Evolutionary conservation across 441 rosid genomes (phyloP).

Genomic region (Croton laevigatus): DNA sequence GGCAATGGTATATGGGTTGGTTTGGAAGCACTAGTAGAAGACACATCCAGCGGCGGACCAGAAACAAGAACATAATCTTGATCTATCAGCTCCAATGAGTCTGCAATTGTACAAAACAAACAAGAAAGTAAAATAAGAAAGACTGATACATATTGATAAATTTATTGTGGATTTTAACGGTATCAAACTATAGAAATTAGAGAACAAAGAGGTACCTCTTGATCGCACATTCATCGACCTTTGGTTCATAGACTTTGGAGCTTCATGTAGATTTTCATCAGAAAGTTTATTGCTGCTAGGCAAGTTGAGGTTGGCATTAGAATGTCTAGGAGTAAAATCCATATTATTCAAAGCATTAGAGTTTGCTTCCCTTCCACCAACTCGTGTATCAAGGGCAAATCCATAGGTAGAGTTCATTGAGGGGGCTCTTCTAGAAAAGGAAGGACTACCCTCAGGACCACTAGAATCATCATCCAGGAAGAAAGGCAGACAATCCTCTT

Average conservation of each 20-base stretch:
- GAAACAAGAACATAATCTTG: conserved; percentile 86
- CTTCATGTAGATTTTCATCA: conserved; percentile 42
- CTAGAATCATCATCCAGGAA: conserved; percentile 76
- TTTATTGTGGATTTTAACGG: neutral
- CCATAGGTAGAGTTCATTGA: conserved; percentile 50
- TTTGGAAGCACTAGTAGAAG: conserved; percentile 51
- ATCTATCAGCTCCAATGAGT: conserved; percentile 78
- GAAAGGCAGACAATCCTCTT: conserved; percentile 84
- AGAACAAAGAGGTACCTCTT: conserved; percentile 51
- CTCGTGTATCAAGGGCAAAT: conserved; percentile 41
- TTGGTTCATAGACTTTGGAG: conserved; percentile 45
- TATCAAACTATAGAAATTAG: conserved; percentile 16
- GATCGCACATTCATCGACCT: conserved; percentile 35
- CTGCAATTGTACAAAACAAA: conserved; percentile 42
- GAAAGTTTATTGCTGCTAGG: conserved; percentile 34
- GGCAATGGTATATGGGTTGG: conserved; percentile 49
- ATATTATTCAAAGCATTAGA: conserved; percentile 38
- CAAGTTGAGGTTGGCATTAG: conserved; percentile 34
- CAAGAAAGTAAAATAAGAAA: conserved; percentile 14
- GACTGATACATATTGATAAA: conserved; percentile 9
- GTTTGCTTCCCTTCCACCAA: conserved; percentile 43
- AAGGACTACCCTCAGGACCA: conserved; percentile 79
- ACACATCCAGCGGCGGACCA: conserved; percentile 70
- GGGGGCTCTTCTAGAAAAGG: conserved; percentile 44
- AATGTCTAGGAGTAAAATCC: conserved; percentile 42